Base-by-base conservation (phyloP, 2,329 filamentous ascomycete species). In the Fusarium paranaense region DNA sequence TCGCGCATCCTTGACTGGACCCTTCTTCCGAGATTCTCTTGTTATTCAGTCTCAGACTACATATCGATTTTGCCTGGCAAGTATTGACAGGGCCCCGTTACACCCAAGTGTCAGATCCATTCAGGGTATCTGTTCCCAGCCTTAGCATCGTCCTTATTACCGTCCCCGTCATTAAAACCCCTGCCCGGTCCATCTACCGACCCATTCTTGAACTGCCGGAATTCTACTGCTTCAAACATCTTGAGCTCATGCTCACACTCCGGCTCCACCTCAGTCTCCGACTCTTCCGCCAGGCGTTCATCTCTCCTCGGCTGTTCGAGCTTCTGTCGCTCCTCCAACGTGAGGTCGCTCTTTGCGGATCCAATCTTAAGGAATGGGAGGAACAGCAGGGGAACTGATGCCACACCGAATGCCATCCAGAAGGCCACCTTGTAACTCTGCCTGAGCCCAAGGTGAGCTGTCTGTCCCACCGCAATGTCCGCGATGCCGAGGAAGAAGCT, bases 401-500 rank as follows among this genome's bases (percentile, higher is more conserved):
- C 73, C 25, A 78, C 69, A 8, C 77, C 73, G 30, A 79, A 76
- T 2, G 76, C 67, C 40, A 79, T 33, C 77, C 77, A 79, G 32
- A 79, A 79, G 16, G 74, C 77, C 25, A 75, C 71, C 69, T 79
- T 70, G 62, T 79, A 78, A 33, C 77, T 79, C 67, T 78, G 61
- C n/a, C 73, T 58, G 40, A 86, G 69, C 2, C 81, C 70, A 11
- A 80, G 81, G 13, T 85, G 87, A 52, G 84, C 82, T 11, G 81
- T 81, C 42, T 80, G 71, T 0, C 85, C 84, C n/a, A 84, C 82
- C 4, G 81, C 81, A 14, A 93, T 87, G 77, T 93, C 91, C 6
- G 89, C 89, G 69, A 92, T 87, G 0, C 89, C 91, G 16, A 94
- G 85, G 74, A 89, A 87, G 33, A 93, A 82, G 3, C 90, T 90